phyloP scores from a whole-genome alignment of 1,284 basidiomycete species.

The Boletus mariae region DNA sequence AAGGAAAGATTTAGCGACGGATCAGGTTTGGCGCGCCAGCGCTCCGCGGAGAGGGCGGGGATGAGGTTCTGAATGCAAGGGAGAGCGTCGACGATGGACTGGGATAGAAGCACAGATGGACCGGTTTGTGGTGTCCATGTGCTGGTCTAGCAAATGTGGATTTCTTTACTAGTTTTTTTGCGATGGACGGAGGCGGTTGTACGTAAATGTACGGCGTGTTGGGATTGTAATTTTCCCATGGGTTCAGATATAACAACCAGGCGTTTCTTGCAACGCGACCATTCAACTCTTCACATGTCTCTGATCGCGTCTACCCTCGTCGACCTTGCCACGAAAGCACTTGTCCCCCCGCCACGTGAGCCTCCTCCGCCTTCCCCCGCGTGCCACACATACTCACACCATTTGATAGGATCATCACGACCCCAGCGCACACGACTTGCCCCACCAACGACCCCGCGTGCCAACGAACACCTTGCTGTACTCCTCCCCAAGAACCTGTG shows the following conservation, averaged over 20 bases:
- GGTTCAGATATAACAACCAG: conserved; percentile 30
- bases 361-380: neutral
- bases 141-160: too few species aligned
- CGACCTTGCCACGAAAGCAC: conserved; percentile 29
- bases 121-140: too few species aligned
- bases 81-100: too few species aligned
- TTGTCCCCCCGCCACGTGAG: conserved; percentile 10
- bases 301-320: conserved; percentile 24
- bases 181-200: neutral
- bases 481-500: conserved; percentile 63
- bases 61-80: too few species aligned
- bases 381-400: neutral
- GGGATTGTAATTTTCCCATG: conserved; percentile 24
- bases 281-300: conserved; percentile 23
- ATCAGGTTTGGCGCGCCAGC: conserved; percentile 9
- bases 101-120: too few species aligned
- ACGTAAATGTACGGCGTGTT: too few species aligned
- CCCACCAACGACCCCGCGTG: conserved; percentile 26
- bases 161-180: too few species aligned
- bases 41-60: conserved; percentile 21
- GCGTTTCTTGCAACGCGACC: neutral
- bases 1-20: conserved; percentile 4
- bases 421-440: conserved; percentile 16
- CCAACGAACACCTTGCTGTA: conserved; percentile 75
- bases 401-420: conserved; percentile 18